Conservation (phyloP, 192 early-diverging fungal species). For the Dissophora globulifera region DNA sequence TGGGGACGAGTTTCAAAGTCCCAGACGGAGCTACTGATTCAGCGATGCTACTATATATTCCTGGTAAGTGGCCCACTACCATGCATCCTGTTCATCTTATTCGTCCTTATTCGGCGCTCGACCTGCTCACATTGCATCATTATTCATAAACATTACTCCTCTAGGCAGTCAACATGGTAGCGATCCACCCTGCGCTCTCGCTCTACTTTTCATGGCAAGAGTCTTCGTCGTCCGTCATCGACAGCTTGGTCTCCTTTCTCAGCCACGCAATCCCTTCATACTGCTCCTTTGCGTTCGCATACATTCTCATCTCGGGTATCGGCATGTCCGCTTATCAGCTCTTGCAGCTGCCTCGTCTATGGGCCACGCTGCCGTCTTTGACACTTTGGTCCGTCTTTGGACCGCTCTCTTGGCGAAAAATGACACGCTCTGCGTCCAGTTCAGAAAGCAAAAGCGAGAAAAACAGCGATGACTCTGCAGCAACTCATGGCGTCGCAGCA, state of each 20-base stretch:
- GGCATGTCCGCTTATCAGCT: conserved; percentile 15
- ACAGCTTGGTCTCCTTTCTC: conserved; percentile 5
- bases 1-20: conserved; percentile 30
- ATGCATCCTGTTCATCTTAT: no score
- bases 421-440: neutral
- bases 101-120: no score
- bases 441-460: no score
- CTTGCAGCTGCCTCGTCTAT: conserved; percentile 22
- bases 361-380: conserved; percentile 20
- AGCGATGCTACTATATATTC: conserved; percentile 19
- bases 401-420: conserved; percentile 35
- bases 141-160: no score
- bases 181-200: conserved; percentile 17
- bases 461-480: no score
- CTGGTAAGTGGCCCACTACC: no score
- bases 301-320: conserved; percentile 18
- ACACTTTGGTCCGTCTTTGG: conserved; percentile 30
- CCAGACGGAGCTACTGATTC: conserved; percentile 18
- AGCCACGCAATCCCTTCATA: conserved; percentile 39
- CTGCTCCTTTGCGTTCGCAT: conserved; percentile 29
- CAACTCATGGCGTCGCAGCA: no score
- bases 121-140: no score
- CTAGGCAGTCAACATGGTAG: conserved; percentile 9
- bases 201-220: conserved; percentile 30
- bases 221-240: neutral